Evolutionary conservation across 2,329 filamentous ascomycete species (phyloP), one percentile per base, ranked within the genome.

Genomic region (Colletotrichum sp.): DNA sequence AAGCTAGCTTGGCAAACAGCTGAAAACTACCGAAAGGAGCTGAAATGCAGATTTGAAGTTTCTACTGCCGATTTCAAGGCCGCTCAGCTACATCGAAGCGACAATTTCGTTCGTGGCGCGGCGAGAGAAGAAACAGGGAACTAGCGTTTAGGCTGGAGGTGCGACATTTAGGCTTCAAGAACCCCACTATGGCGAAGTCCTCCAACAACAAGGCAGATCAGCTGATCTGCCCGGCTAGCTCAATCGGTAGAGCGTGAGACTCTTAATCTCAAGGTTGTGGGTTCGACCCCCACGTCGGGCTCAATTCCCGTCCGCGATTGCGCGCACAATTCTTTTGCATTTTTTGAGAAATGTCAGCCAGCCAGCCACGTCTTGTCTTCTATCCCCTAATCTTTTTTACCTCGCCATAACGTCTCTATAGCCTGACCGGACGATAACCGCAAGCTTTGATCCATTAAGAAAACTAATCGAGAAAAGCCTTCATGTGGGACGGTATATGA

Each of bases 211-310:
- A 34, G 67, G 67, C 67, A 70, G 67, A 62, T 70, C 67, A 52
- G n/a, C 26, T 36, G 56, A 70, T 70, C 67, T 70, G 88, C 88
- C 88, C 86, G 88, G 88, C 87, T 92, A 92, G 90, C 90, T 92
- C 90, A 92, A 92, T 92, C 89, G 90, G 90, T 93, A 93, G 91
- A 93, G 91, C 91, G 91, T 93, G 89, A 92, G 91, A 93, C 91
- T 93, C 91, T 90, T 90, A 90, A 89, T 89, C 88, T 89, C 86
- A 88, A 89, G 88, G 87, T 85, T 89, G 87, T 85, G 87, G 87
- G 89, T 90, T 89, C 87, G 87, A 88, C 74, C 76, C 76, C 73
- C 73, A 76, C 73, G 73, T 76, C 73, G 73, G 73, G 73, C 73
- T 76, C 73, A 76, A 73, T 69, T 76, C 73, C 73, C 73, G 73